phyloP scores from a whole-genome alignment of 139 green algal species.

The Gonium pectorale region DNA sequence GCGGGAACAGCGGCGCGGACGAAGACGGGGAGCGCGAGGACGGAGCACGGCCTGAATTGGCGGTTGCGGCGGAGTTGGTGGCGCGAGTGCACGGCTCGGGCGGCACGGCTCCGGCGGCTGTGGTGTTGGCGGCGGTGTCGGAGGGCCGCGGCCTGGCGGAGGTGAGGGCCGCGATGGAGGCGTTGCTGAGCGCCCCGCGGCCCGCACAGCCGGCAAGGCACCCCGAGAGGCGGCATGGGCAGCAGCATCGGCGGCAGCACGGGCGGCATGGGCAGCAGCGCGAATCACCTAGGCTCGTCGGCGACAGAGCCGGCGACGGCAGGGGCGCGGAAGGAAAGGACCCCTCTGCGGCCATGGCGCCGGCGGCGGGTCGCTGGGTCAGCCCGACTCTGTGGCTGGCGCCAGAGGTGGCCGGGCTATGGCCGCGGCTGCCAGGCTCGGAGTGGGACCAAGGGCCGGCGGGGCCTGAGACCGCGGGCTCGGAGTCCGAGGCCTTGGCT shows the following conservation, averaged over 20 bases:
- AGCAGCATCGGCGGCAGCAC: neutral
- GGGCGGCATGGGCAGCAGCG: neutral
- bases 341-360: too few species aligned
- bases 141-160: constrained; percentile 22
- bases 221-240: neutral
- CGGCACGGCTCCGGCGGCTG: constrained; percentile 16
- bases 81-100: neutral
- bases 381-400: neutral
- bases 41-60: neutral
- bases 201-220: neutral
- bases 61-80: constrained; percentile 6
- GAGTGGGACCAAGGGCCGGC: neutral
- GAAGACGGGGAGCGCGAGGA: neutral
- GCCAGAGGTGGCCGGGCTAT: neutral
- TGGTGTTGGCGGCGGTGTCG: constrained; percentile 30
- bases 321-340: neutral
- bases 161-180: constrained; percentile 19
- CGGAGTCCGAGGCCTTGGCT: too few species aligned
- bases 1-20: neutral
- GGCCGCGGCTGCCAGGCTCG: neutral
- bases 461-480: too few species aligned
- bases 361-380: neutral
- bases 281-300: neutral
- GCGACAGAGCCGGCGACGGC: too few species aligned
- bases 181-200: neutral